phyloP scores from a whole-genome alignment of 768 basidiomycete genomes.

The Leccinum fibrillosum region DNA sequence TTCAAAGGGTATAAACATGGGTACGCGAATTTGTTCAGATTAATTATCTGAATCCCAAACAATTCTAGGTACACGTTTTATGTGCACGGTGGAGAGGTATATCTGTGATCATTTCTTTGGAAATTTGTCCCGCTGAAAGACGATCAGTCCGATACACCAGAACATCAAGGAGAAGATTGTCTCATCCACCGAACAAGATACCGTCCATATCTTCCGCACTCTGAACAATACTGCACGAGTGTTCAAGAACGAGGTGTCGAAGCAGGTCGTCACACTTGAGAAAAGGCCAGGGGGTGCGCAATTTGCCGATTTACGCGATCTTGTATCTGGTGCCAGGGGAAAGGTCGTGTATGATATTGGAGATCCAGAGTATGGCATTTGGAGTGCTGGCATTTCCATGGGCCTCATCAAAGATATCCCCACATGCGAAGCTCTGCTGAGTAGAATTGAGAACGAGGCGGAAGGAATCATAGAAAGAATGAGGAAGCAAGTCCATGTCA shows the following conservation, averaged over 20 bases:
- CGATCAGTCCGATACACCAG: constrained; percentile 76
- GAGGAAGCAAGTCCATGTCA: constrained; percentile 20
- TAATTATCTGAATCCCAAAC: neutral
- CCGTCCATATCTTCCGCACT: constrained; percentile 88
- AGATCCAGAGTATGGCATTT: constrained; percentile 85
- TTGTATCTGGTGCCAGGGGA: constrained; percentile 71
- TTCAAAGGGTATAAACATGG: constrained; percentile 83
- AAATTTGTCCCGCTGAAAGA: neutral
- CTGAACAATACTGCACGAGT: constrained; percentile 82
- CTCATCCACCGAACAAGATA: constrained; percentile 76
- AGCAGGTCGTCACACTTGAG: constrained; percentile 85
- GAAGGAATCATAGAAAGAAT: constrained; percentile 61
- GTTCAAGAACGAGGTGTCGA: constrained; percentile 78
- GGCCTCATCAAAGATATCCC: constrained; percentile 84
- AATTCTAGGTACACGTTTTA: constrained; percentile 70
- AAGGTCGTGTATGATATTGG: constrained; percentile 77
- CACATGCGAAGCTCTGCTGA: constrained; percentile 70
- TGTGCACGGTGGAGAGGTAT: constrained; percentile 85
- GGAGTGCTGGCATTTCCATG: constrained; percentile 64
- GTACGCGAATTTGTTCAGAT: constrained; percentile 16
- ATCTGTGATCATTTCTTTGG: constrained; percentile 2
- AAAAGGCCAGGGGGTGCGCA: constrained; percentile 78
- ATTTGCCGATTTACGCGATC: constrained; percentile 79
- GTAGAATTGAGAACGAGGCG: constrained; percentile 69
- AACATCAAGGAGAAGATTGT: constrained; percentile 92